These are phyloP conservation scores for Glycyrrhiza uralensis DNA, from an alignment of 306 rosid species.

Conservation along the genomic window DNA sequence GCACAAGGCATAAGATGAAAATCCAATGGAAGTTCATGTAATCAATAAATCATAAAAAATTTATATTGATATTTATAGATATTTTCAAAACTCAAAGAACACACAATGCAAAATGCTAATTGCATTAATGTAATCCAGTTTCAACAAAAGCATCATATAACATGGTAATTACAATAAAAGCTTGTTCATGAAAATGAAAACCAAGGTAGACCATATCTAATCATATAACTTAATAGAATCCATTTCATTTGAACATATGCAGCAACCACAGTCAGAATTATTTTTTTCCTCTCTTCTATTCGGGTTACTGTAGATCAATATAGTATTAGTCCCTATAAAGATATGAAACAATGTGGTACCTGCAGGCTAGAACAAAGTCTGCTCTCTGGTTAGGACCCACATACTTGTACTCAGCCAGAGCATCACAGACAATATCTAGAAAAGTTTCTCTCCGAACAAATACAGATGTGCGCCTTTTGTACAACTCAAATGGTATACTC, in stretches of 20 bases:
- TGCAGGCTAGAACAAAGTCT: constrained; percentile 84
- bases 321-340: not conserved
- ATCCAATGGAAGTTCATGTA: not conserved
- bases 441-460: constrained; percentile 61
- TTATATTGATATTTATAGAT: not conserved
- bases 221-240: not conserved
- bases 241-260: not conserved
- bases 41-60: not conserved
- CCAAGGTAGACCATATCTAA: constrained; percentile 10
- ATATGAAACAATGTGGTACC: constrained; percentile 43
- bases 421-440: constrained; percentile 73
- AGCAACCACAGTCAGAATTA: not conserved
- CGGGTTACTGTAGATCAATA: constrained; percentile 7
- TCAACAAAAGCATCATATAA: not conserved
- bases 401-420: constrained; percentile 83
- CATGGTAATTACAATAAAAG: not conserved
- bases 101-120: not conserved
- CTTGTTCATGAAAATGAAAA: not conserved
- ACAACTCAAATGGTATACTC: constrained; percentile 73
- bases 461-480: constrained; percentile 74
- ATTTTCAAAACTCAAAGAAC: not conserved
- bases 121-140: not conserved
- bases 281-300: not conserved
- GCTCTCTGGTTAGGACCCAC: constrained; percentile 89
- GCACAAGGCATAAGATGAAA: not conserved